Evolutionary conservation across 176 grass and related monocot species (phyloP), one percentile per base, ranked within the genome.

Genomic region (Coix lacrymajobi): DNA sequence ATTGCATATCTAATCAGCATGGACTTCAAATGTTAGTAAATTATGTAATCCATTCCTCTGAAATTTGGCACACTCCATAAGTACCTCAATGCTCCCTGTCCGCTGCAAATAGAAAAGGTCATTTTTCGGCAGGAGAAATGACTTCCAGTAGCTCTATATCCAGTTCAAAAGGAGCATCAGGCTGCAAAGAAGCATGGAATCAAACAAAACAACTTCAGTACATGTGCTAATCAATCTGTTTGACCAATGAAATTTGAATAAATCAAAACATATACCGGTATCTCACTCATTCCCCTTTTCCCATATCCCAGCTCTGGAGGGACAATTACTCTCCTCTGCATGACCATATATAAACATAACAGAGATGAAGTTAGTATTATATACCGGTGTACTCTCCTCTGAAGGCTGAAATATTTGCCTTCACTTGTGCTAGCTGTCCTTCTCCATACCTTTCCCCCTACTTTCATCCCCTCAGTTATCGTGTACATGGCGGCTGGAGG

Each of bases 381-480:
- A 29, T n/a, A 45, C n/a, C n/a, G n/a, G n/a, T n/a, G n/a, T n/a
- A n/a, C n/a, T n/a, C n/a, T n/a, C n/a, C n/a, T n/a, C n/a, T n/a
- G n/a, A n/a, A 36, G 19, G 10, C 10, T 30, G 0, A 11, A 69
- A 17, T 41, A 5, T 62, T 30, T 44, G 25, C 24, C 43, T 79
- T 68, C 39, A 36, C 29, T 9, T 0, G 38, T 69, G 46, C 17
- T 24, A 12, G 9, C 62, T 43, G 8, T 49, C 6, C 52, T 37
- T 77, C 8, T 31, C 56, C 36, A 80, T 88, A 95, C 96, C 92
- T 90, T 98, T 12, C 92, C 96, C 32, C 96, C 92, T 6, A 98
- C 90, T 90, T 91, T 98, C 96, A 98, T 98, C 52, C 96, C 96
- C 87, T 98, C 91, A 2, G 96, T 93, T 72, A 95, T 82, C 6